Base-by-base conservation (phyloP, 805 yeast species). In the Saccharomycopsis malanga region DNA sequence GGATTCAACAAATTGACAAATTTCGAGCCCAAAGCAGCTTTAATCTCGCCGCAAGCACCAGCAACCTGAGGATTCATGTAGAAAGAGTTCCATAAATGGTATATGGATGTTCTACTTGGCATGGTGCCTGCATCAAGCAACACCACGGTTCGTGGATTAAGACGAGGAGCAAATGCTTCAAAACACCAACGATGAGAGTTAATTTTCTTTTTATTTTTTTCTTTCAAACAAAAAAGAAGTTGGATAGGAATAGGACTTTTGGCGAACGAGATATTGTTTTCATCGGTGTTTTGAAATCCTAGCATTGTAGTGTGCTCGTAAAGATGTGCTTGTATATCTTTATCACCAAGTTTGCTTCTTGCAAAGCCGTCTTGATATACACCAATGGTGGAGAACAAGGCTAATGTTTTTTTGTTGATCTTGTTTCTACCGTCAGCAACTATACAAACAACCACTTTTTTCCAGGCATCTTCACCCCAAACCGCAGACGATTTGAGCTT, bases 41-140 rank as follows among this genome's bases (percentile, higher is more conserved):
- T 82, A 65, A 93, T 91, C 61, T 93, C 98, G 46, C 98, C 98
- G 76, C 98, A 91, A 1, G 97, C 95, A 34, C 98, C 98, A 2
- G 95, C 98, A 18, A 91, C 94, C 45, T 79, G 75, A 1, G 87
- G 83, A 56, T 80, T 73, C 51, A 71, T 71, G 53, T 77, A 78
- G 60, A 91, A 93, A 35, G 89, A 77, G 61, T 80, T 81, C 98
- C 98, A 91, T 48, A 93, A 67, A 56, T 86, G 84, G 62, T 86
- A 89, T 44, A 91, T 77, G 2, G 97, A 82, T 55, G 85, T 87
- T 53, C 77, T 75, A 3, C 85, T 77, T 2, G 98, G 96, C 62
- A 82, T 83, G 1, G 98, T 91, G 58, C 98, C 98, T 20, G 95
- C 96, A 66, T 93, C 98, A 45, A 93, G 68, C 45, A 91, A 69